Evolutionary conservation across 2,329 filamentous ascomycete species (phyloP), one percentile per base, ranked within the genome.

Genomic region (Epichloe gansuensis): DNA sequence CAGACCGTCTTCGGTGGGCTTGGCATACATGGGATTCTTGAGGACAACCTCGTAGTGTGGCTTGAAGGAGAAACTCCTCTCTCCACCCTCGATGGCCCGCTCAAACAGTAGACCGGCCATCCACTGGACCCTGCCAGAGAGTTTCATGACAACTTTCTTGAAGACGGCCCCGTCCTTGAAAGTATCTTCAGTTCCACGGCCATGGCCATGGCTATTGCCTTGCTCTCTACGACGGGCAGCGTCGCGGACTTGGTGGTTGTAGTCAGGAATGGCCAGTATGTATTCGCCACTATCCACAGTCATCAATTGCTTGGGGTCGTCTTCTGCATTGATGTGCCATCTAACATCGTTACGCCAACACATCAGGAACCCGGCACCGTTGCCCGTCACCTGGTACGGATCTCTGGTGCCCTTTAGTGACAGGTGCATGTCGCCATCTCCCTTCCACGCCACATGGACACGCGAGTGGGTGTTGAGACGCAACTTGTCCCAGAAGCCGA

Each of bases 401-500:
- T 98, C 91, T 53, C 94, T 81, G 51, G 91, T 82, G 64, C 87
- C 89, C 71, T 98, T 98, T 37, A 98, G 77, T 35, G 90, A 85
- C 28, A 98, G 75, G 66, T 97, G 93, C 37, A 98, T 88, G 69
- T 97, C 91, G 5, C 94, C 94, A 65, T 95, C 91, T 11, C 89
- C 91, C 63, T 88, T 93, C 93, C 94, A 98, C 4, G 88, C 81
- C 37, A 95, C 82, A 50, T 85, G 85, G 54, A 97, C 82, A 21
- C 89, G 82, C 1, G 94, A 97, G 68, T 98, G 93, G 67, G 96
- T 95, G 61, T 85, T 91, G 39, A 98, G 77, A 52, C 93, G 80
- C 50, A 98, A 91, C 75, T 98, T 98, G 70, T 98, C 93, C 93
- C 93, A 98, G 72, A 98, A 98, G 3, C 93, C 93, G 46, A 95